phyloP scores from a whole-genome alignment of 2,329 filamentous ascomycete species.

The Fusarium buxicola region DNA sequence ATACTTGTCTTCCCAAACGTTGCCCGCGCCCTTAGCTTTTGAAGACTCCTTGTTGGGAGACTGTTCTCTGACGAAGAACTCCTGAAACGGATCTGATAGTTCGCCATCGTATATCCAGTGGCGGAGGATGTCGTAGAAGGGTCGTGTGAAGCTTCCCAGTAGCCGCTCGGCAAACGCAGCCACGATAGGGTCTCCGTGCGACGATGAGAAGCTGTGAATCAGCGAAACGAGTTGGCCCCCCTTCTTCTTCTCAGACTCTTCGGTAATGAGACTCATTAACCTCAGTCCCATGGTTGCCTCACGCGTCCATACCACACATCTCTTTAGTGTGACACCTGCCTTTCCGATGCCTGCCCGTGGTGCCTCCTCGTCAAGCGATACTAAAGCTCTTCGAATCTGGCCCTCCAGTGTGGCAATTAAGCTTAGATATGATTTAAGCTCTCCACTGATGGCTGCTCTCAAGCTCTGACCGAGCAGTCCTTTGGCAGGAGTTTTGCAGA shows the following conservation, averaged over 20 bases:
- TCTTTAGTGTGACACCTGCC: slow-evolving; percentile 90
- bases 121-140: slow-evolving; percentile 95
- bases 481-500: slow-evolving; percentile 83
- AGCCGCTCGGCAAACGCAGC: slow-evolving; percentile 92
- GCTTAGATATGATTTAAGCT: slow-evolving; percentile 89
- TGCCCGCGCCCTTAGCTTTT: slow-evolving; percentile 75
- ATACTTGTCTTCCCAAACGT: slow-evolving; percentile 99
- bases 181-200: slow-evolving; percentile 95
- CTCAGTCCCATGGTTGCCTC: slow-evolving; percentile 96
- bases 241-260: slow-evolving; percentile 84
- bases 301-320: slow-evolving; percentile 96
- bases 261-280: slow-evolving; percentile 92
- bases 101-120: slow-evolving; percentile 99
- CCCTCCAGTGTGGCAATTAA: slow-evolving; percentile 92
- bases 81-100: slow-evolving; percentile 92
- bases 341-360: slow-evolving; percentile 81
- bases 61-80: slow-evolving; percentile 95
- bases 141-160: slow-evolving; percentile 85
- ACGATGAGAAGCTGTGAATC: slow-evolving; percentile 92
- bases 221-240: slow-evolving; percentile 94
- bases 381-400: slow-evolving; percentile 86
- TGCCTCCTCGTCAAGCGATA: slow-evolving; percentile 75
- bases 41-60: slow-evolving; percentile 62
- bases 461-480: slow-evolving; percentile 94
- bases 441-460: slow-evolving; percentile 83